Percentiles rank a stretch among this genome's conserved stretches.
These are phyloP conservation scores for Posidonia australis DNA, from an alignment of 106 monocot species.

Conservation along the genomic window DNA sequence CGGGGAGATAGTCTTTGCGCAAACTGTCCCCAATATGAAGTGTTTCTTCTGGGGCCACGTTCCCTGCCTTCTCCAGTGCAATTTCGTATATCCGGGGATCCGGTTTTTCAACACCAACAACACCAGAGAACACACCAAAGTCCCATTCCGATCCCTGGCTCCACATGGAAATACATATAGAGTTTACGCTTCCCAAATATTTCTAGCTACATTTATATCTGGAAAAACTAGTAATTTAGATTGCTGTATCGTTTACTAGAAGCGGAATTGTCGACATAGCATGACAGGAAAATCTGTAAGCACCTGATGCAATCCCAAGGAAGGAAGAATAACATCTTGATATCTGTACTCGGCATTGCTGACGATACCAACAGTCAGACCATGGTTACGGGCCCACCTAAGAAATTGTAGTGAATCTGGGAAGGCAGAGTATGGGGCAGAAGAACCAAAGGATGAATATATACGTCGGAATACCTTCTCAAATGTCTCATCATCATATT, in stretches of 20 bases:
- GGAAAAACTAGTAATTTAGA: no score
- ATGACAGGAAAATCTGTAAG: not conserved
- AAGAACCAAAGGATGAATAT: conserved; percentile 85
- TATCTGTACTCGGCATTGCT: conserved; percentile 94
- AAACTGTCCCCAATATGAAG: conserved; percentile 89
- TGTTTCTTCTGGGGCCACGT: conserved; percentile 50
- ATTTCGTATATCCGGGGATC: conserved; percentile 71
- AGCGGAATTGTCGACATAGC: not conserved
- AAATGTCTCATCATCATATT: conserved; percentile 93
- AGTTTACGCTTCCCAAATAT: not conserved
- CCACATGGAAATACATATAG: not conserved
- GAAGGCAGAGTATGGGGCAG: conserved; percentile 80
- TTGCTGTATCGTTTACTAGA: no score
- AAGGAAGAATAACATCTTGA: conserved; percentile 89
- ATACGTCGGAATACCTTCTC: conserved; percentile 88
- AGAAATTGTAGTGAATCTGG: conserved; percentile 80
- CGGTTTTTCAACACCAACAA: conserved; percentile 80
- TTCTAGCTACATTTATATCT: no score
- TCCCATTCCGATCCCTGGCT: conserved; percentile 94
- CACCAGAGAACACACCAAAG: conserved; percentile 95
- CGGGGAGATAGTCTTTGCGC: conserved; percentile 84
- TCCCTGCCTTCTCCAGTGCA: conserved; percentile 79
- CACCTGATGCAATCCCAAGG: conserved; percentile 79
- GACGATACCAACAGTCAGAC: conserved; percentile 64
- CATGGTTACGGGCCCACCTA: conserved; percentile 67